phyloP scores from a whole-genome alignment of 192 early-diverging fungal genomes.

The Kappamyces sp. region DNA sequence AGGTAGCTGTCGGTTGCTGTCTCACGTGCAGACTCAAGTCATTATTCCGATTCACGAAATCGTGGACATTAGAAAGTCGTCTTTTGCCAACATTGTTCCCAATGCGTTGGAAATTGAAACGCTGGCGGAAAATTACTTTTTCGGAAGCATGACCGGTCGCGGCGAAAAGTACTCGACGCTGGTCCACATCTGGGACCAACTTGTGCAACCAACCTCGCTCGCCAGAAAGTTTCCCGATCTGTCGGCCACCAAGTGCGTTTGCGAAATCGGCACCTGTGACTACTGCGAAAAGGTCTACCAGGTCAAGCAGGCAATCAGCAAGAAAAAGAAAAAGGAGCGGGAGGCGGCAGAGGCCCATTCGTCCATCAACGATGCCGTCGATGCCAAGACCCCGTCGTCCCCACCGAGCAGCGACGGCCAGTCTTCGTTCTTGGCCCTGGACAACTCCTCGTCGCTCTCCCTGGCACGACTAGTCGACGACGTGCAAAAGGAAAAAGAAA shows the following conservation, averaged over 20 bases:
- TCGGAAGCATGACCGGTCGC: neutral
- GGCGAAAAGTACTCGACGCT: constrained; percentile 11
- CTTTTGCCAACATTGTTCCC: constrained; percentile 3
- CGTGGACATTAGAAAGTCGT: constrained; percentile 14
- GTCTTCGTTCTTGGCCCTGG: too few species aligned
- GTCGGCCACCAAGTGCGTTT: constrained; percentile 5
- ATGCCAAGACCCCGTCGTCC: too few species aligned
- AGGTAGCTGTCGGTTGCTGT: neutral
- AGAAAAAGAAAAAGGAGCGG: too few species aligned
- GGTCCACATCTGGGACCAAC: constrained; percentile 6
- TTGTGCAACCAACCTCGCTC: neutral
- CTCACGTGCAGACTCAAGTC: neutral
- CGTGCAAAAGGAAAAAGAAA: too few species aligned
- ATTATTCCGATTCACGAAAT: constrained; percentile 5
- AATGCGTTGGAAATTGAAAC: neutral
- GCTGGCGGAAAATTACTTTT: neutral
- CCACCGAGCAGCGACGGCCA: too few species aligned
- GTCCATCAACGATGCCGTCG: too few species aligned
- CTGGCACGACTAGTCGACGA: too few species aligned
- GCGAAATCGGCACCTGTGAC: constrained; percentile 11
- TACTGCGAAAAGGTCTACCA: constrained; percentile 7
- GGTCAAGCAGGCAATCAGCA: neutral
- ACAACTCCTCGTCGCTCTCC: too few species aligned
- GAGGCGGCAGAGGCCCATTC: too few species aligned
- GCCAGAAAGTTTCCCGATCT: constrained; percentile 4